These are phyloP conservation scores for Solanum rostratum DNA, from an alignment of 257 asterid genomes.

Conservation along the genomic window DNA sequence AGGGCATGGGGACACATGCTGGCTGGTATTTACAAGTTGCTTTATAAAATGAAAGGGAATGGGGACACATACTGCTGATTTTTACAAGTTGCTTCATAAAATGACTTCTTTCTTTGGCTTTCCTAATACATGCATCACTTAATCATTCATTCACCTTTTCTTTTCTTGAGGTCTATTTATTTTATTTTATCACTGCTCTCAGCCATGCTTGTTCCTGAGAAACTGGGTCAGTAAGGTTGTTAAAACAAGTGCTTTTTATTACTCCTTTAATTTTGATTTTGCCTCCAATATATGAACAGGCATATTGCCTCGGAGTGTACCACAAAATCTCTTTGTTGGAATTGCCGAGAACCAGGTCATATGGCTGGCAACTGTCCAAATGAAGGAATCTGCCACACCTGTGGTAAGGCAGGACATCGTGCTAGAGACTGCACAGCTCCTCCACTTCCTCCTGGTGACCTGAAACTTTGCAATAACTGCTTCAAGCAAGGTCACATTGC, in stretches of 20 bases:
- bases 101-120: neutral
- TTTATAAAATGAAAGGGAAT: neutral
- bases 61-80: neutral
- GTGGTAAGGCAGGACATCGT: conserved; percentile 43
- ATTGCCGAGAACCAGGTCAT: conserved; percentile 53
- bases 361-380: conserved; percentile 51
- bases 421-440: conserved; percentile 35
- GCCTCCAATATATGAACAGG: conserved; percentile 15
- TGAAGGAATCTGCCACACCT: conserved; percentile 51
- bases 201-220: neutral
- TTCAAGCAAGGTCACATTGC: conserved; percentile 35
- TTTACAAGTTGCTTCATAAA: neutral
- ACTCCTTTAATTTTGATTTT: conserved; percentile 1
- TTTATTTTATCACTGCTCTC: neutral
- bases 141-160: neutral
- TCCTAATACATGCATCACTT: neutral
- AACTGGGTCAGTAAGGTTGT: neutral
- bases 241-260: neutral
- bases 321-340: conserved; percentile 37
- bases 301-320: conserved; percentile 39
- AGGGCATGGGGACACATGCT: neutral
- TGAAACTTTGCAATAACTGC: conserved; percentile 40
- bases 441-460: conserved; percentile 31
- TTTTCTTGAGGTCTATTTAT: neutral
- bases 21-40: neutral